Percentiles rank a stretch among this genome's conserved stretches.
phyloP scores from a whole-genome alignment of 192 early-diverging fungal species.

The Backusella westeae region DNA sequence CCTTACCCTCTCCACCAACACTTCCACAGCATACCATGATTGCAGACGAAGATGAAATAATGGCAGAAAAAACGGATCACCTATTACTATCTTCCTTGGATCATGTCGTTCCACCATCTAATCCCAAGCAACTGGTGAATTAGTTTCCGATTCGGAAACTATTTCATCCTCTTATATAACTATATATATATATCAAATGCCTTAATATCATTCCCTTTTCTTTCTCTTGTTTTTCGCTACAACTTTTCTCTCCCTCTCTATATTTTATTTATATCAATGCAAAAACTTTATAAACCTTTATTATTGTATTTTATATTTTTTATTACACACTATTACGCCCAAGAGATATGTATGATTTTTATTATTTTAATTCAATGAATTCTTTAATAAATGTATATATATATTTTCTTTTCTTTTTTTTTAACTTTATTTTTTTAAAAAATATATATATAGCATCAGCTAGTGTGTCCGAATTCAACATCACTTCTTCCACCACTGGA shows the following conservation, averaged over 20 bases:
- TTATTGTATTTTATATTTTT: conserved; percentile 6
- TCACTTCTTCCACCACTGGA: background rate
- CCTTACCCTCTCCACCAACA: background rate
- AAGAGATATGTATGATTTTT: conserved; percentile 5
- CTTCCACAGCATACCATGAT: background rate
- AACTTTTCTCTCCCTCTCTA: background rate
- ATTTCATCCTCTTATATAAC: background rate
- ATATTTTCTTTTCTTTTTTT: background rate
- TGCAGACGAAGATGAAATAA: conserved; percentile 3
- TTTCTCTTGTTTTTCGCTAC: background rate
- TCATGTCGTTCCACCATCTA: background rate
- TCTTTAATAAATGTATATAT: background rate
- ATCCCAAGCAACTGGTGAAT: background rate
- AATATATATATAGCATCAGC: background rate
- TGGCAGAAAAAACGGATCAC: conserved; percentile 1
- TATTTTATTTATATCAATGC: background rate
- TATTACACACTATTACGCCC: conserved; percentile 1
- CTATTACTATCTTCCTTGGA: background rate
- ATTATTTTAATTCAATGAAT: background rate
- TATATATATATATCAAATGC: background rate
- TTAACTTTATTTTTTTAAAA: background rate
- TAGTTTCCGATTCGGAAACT: conserved; percentile 5
- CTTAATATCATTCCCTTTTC: background rate
- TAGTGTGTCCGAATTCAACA: background rate
- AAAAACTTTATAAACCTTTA: conserved; percentile 2